A percentile compares a stretch with the other conserved stretches of the same genome.
These are phyloP conservation scores for Rhizophagus clarus DNA, from an alignment of 192 early-diverging fungal species.

Conservation along the genomic window DNA sequence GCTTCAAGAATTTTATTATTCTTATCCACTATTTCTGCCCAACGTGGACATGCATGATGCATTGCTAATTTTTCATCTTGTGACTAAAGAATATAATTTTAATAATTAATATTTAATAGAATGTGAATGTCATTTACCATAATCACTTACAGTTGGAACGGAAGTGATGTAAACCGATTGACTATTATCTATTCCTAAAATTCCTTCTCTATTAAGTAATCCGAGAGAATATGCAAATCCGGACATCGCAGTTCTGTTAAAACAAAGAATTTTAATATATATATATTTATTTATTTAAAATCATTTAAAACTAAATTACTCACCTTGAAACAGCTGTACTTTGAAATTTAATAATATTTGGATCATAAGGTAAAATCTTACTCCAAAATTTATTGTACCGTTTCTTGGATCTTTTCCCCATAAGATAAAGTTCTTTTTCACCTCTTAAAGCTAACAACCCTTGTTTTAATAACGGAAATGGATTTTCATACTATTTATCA, in stretches of 20 bases:
- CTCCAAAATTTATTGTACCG: conserved; percentile 16
- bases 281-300: background rate
- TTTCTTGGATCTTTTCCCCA: conserved; percentile 15
- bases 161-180: conserved; percentile 20
- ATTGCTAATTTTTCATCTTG: conserved; percentile 17
- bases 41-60: conserved; percentile 20
- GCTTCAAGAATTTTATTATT: background rate
- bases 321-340: conserved; percentile 24
- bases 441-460: conserved; percentile 1
- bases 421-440: conserved; percentile 15
- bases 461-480: conserved; percentile 4
- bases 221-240: conserved; percentile 24
- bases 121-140: no score
- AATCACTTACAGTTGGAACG: background rate
- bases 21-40: background rate
- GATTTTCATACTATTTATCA: background rate
- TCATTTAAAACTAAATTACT: no score
- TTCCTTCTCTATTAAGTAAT: conserved; percentile 23
- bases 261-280: background rate
- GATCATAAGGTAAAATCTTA: conserved; percentile 11
- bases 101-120: background rate
- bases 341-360: conserved; percentile 22
- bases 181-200: background rate
- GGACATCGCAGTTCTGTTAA: conserved; percentile 11
- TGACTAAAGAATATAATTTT: background rate